phyloP scores from a whole-genome alignment of 768 basidiomycete species.

The Panellus pusillus region DNA sequence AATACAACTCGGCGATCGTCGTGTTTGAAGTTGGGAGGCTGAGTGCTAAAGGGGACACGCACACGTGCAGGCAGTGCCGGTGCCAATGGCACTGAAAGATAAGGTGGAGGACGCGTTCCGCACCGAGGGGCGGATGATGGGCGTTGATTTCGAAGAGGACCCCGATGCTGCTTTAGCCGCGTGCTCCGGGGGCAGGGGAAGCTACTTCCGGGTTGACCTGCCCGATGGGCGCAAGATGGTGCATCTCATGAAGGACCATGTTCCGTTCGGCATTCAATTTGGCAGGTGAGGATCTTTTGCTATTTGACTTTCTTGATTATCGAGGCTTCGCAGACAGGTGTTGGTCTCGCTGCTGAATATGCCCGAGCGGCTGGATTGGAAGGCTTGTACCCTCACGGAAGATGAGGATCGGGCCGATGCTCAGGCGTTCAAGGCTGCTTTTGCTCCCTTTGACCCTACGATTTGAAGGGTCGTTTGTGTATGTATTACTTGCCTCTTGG shows the following conservation, averaged over 20 bases:
- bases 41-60: conserved; percentile 90
- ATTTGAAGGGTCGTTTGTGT: conserved; percentile 1
- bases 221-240: conserved; percentile 85
- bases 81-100: conserved; percentile 62
- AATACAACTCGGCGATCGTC: conserved; percentile 67
- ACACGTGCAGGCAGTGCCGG: conserved; percentile 84
- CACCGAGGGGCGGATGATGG: conserved; percentile 62
- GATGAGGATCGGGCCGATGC: conserved; percentile 86
- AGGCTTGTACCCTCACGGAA: conserved; percentile 77
- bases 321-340: conserved; percentile 59
- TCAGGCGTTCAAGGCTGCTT: conserved; percentile 80
- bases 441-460: conserved; percentile 69
- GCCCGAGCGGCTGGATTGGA: conserved; percentile 89
- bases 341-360: conserved; percentile 73
- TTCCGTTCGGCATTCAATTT: conserved; percentile 89
- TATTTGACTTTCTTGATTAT: background rate
- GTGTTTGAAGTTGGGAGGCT: conserved; percentile 87
- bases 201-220: conserved; percentile 90
- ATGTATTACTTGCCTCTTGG: background rate
- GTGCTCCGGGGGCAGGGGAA: conserved; percentile 54
- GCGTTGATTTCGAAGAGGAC: conserved; percentile 76
- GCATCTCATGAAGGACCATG: conserved; percentile 75
- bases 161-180: conserved; percentile 59
- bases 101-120: conserved; percentile 72
- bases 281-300: conserved; percentile 64